Percentiles rank a stretch among this genome's conserved stretches.
Conservation (phyloP, 805 yeast species). For the Kodamaea hsintzibuensis region DNA sequence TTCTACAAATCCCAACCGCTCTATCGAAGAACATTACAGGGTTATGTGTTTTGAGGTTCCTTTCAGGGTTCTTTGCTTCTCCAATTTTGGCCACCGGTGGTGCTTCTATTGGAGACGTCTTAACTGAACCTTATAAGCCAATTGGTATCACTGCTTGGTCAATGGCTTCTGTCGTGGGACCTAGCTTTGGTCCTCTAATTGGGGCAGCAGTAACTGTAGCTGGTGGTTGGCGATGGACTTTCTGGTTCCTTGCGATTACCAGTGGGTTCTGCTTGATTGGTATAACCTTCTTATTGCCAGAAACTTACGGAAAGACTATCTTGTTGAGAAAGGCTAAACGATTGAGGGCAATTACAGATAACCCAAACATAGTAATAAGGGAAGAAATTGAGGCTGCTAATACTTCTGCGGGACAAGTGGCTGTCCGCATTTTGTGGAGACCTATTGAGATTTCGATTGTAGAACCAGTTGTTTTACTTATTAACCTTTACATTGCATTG, state of each 20-base stretch:
- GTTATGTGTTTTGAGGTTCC: constrained; percentile 49
- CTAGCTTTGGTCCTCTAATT: constrained; percentile 58
- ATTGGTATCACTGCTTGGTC: constrained; percentile 54
- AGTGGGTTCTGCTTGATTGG: constrained; percentile 38
- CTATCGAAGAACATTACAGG: constrained; percentile 52
- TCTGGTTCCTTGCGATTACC: constrained; percentile 50
- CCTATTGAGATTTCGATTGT: constrained; percentile 50
- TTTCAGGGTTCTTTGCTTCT: constrained; percentile 56
- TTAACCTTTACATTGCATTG: constrained; percentile 52
- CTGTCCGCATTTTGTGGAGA: constrained; percentile 40
- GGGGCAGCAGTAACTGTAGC: constrained; percentile 46
- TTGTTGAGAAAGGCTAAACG: constrained; percentile 49
- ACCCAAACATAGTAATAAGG: constrained; percentile 40
- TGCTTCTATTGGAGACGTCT: constrained; percentile 55
- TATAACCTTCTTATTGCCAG: constrained; percentile 44
- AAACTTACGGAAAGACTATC: constrained; percentile 47
- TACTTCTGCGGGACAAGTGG: constrained; percentile 15
- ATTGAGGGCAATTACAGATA: constrained; percentile 51
- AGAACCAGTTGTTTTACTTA: constrained; percentile 61
- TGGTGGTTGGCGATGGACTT: constrained; percentile 54
- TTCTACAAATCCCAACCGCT: constrained; percentile 60
- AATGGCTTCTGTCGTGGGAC: constrained; percentile 55
- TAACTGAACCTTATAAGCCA: constrained; percentile 43
- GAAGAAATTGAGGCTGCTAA: constrained; percentile 36
- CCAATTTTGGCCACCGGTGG: constrained; percentile 51